phyloP scores from a whole-genome alignment of 2,329 filamentous ascomycete genomes.

The Beauveria medogensis region DNA sequence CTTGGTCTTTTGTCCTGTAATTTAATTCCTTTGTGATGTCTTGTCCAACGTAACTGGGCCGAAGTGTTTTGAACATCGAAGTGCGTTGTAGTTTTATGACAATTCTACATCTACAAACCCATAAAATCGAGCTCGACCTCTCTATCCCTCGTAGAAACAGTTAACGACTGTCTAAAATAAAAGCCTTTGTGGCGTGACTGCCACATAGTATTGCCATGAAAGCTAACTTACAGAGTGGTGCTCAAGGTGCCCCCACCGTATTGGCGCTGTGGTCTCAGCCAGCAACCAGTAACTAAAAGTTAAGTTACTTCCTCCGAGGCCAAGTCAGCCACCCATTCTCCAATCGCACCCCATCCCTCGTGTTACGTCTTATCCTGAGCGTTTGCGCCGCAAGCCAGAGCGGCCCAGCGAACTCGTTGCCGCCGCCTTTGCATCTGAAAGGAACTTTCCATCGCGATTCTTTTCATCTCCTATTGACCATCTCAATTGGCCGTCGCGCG shows the following conservation, averaged over 20 bases:
- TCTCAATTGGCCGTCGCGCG: neutral
- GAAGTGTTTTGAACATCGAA: too few relatives aligned
- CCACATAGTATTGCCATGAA: neutral
- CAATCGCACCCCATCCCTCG: slow-evolving; percentile 6
- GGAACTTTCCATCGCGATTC: neutral
- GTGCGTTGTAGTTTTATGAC: too few relatives aligned
- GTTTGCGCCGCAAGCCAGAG: slow-evolving; percentile 1
- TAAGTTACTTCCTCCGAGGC: neutral
- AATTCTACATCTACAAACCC: too few relatives aligned
- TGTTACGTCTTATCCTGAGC: neutral
- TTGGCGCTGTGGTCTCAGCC: neutral
- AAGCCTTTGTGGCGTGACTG: neutral
- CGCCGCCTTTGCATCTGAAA: neutral
- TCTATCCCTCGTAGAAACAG: too few relatives aligned
- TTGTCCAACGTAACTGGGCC: too few relatives aligned
- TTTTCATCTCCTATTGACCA: neutral
- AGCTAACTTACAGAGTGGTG: neutral
- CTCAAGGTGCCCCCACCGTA: neutral
- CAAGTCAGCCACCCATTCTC: neutral
- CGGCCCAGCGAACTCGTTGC: neutral
- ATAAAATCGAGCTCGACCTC: too few relatives aligned
- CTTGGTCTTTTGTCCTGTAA: too few relatives aligned
- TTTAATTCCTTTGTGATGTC: too few relatives aligned
- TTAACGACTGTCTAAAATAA: neutral
- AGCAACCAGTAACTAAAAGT: neutral